Evolutionary conservation across 306 rosid genomes (phyloP).

Genomic region (Cicer bijugum): DNA sequence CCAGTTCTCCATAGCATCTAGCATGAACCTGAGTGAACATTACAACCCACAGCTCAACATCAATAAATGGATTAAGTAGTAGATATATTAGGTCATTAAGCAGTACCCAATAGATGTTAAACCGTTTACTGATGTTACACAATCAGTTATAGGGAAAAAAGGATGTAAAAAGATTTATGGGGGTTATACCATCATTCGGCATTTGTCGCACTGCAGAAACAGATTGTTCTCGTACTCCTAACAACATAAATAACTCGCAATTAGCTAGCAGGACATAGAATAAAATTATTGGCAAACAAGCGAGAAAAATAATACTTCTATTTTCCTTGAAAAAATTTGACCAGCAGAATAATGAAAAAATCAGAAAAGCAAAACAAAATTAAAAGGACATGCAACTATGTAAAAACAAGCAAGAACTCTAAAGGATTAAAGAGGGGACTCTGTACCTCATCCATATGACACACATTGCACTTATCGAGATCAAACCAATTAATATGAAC

Average conservation of each 20-base stretch:
- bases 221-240: slow-evolving; percentile 96
- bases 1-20: slow-evolving; percentile 94
- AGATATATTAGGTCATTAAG: slow-evolving; percentile 24
- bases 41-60: slow-evolving; percentile 30
- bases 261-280: slow-evolving; percentile 45
- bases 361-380: slow-evolving; percentile 6
- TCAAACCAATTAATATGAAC: slow-evolving; percentile 99
- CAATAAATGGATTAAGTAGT: slow-evolving; percentile 38
- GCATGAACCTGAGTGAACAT: slow-evolving; percentile 78
- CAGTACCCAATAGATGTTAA: slow-evolving; percentile 8
- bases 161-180: neutral
- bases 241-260: slow-evolving; percentile 42
- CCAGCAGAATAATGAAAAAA: slow-evolving; percentile 2
- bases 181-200: slow-evolving; percentile 95
- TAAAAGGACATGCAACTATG: slow-evolving; percentile 16
- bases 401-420: slow-evolving; percentile 27
- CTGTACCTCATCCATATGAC: slow-evolving; percentile 98
- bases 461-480: slow-evolving; percentile 97
- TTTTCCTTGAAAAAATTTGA: slow-evolving; percentile 27
- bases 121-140: neutral
- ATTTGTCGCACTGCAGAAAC: slow-evolving; percentile 97
- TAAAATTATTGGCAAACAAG: slow-evolving; percentile 9
- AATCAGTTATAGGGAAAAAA: slow-evolving; percentile 4
- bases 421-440: slow-evolving; percentile 35
- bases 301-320: slow-evolving; percentile 23